A percentile compares a stretch with the other conserved stretches of the same genome.
phyloP scores from a whole-genome alignment of 2,329 filamentous ascomycete species.

The Rutstroemia sp. region DNA sequence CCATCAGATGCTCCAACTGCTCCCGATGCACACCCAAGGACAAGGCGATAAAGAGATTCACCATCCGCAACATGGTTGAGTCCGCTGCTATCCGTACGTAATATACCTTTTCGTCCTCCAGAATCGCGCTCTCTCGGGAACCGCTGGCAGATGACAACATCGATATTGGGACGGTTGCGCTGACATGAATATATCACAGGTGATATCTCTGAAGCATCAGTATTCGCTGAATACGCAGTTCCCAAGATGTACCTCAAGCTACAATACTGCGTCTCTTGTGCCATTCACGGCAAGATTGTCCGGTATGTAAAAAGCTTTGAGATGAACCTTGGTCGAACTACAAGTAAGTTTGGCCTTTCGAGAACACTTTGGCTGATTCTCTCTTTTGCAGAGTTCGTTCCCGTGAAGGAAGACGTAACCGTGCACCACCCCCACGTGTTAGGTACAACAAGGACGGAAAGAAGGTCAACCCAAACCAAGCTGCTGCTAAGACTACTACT shows the following conservation, averaged over 20 bases:
- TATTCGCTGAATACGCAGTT: conserved; percentile 98
- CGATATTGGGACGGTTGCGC: neutral
- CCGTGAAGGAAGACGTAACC: conserved; percentile 94
- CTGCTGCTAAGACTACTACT: conserved; percentile 29
- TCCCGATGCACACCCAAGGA: conserved; percentile 71
- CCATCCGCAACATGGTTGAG: conserved; percentile 99
- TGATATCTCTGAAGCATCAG: conserved; percentile 99
- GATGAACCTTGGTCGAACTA: conserved; percentile 55
- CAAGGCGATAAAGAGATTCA: conserved; percentile 99
- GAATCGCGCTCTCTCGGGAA: no score
- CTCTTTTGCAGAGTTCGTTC: conserved; percentile 75
- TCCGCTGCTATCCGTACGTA: conserved; percentile 97
- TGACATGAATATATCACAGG: conserved; percentile 44
- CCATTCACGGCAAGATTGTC: conserved; percentile 99
- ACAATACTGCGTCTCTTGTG: conserved; percentile 99
- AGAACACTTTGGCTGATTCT: conserved; percentile 33
- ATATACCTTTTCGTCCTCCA: no score
- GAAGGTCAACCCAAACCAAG: conserved; percentile 67
- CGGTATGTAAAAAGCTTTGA: conserved; percentile 67
- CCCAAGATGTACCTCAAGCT: conserved; percentile 99
- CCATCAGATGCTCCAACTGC: conserved; percentile 89
- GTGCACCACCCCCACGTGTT: conserved; percentile 92
- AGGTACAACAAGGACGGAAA: conserved; percentile 99
- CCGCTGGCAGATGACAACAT: no score
- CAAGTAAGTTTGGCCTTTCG: conserved; percentile 32